Conservation (phyloP, 2,329 filamentous ascomycete genomes). For the Alternaria viburni region DNA sequence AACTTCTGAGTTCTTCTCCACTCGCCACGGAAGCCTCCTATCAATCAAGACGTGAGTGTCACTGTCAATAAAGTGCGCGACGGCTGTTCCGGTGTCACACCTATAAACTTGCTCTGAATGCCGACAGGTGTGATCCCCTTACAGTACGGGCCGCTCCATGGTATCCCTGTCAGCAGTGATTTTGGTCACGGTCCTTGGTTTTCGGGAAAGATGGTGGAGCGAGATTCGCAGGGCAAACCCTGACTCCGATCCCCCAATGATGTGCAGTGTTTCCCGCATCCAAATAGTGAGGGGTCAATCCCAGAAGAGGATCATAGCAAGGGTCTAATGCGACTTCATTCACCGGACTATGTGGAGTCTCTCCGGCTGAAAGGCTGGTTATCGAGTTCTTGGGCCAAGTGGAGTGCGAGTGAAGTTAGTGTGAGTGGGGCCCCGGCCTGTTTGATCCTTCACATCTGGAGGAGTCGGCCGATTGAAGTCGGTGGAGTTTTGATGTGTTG, state of each 20-base stretch:
- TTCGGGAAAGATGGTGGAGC: background rate
- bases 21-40: background rate
- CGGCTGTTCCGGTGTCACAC: background rate
- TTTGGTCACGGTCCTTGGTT: background rate
- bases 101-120: background rate
- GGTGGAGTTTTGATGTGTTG: background rate
- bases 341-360: background rate
- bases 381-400: background rate
- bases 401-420: background rate
- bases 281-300: constrained; percentile 15
- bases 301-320: constrained; percentile 4
- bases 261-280: constrained; percentile 10
- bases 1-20: background rate
- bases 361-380: background rate
- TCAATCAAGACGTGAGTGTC: background rate
- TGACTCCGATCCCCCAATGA: constrained; percentile 9
- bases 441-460: background rate
- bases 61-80: background rate
- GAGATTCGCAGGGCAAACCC: constrained; percentile 4
- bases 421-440: background rate
- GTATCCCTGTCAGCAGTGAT: constrained; percentile 1
- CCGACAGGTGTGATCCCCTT: background rate
- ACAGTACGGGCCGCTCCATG: constrained; percentile 6
- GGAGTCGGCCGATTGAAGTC: background rate
- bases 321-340: constrained; percentile 10